Evolutionary conservation across 1,284 basidiomycete species (phyloP).

Genomic region (Kalmanozyma brasiliensis): DNA sequence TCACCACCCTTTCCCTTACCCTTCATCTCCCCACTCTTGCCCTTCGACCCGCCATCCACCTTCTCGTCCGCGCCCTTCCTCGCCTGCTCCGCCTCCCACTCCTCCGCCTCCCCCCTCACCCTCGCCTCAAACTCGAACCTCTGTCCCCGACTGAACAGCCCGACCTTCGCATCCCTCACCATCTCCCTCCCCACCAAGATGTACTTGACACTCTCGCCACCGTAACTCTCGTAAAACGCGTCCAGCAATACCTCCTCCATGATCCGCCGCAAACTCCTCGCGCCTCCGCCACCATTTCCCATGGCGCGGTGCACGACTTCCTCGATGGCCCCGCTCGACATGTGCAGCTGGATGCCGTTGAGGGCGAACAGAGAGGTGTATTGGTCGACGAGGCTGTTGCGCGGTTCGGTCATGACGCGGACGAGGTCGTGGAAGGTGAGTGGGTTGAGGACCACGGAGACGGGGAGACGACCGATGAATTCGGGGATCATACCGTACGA

Average conservation of each 20-base stretch:
- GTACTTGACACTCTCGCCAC: constrained; percentile 21
- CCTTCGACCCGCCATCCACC: background rate
- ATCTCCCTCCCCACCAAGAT: constrained; percentile 22
- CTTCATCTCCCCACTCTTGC: background rate
- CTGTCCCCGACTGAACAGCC: constrained; percentile 38
- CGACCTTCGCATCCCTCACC: constrained; percentile 7
- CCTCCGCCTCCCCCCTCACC: constrained; percentile 8
- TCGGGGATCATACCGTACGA: constrained; percentile 91
- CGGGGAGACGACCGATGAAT: constrained; percentile 88
- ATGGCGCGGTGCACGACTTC: constrained; percentile 68
- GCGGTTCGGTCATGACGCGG: constrained; percentile 89
- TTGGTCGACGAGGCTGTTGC: constrained; percentile 88
- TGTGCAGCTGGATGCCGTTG: constrained; percentile 54
- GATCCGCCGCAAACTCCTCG: constrained; percentile 85
- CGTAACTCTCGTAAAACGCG: constrained; percentile 44
- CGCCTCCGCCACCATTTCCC: constrained; percentile 71
- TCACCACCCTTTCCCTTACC: background rate
- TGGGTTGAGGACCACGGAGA: constrained; percentile 82
- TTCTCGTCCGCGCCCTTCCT: background rate
- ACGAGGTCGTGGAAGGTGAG: constrained; percentile 80
- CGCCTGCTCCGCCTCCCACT: background rate
- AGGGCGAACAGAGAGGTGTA: constrained; percentile 80
- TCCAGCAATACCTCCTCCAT: constrained; percentile 74
- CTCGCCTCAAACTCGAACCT: constrained; percentile 24
- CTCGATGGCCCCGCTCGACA: constrained; percentile 11